phyloP scores from a whole-genome alignment of 768 basidiomycete genomes.

The Dentipellis sp. region DNA sequence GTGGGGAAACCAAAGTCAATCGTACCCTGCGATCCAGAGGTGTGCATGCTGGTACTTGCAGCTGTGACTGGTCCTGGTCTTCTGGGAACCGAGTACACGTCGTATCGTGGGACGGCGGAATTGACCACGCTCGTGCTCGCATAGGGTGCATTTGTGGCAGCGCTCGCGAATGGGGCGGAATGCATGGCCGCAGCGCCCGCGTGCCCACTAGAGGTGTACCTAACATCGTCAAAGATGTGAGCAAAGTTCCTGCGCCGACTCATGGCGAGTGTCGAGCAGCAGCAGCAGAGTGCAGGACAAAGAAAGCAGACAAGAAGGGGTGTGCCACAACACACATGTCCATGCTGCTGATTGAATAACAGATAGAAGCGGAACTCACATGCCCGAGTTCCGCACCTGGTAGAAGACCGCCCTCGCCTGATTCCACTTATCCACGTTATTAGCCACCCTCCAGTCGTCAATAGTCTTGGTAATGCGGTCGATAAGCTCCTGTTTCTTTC shows the following conservation, averaged over 20 bases:
- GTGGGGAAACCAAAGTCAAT: no score
- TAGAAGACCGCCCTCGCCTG: conserved; percentile 59
- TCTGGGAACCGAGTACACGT: no score
- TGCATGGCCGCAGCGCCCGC: neutral
- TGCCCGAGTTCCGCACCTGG: conserved; percentile 56
- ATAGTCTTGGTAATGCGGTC: conserved; percentile 58
- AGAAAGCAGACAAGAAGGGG: neutral
- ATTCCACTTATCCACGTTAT: conserved; percentile 55
- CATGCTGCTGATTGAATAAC: neutral
- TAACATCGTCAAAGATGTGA: neutral
- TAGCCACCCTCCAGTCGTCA: conserved; percentile 48
- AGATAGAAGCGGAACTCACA: conserved; percentile 39
- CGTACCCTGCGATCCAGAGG: no score
- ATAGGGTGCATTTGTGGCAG: no score
- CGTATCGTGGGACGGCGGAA: no score
- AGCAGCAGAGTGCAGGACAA: neutral
- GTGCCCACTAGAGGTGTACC: neutral
- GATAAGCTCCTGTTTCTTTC: conserved; percentile 84
- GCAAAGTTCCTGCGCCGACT: neutral
- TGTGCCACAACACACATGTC: neutral
- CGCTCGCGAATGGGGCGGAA: no score
- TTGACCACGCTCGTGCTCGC: no score
- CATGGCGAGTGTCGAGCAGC: neutral
- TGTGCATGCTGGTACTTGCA: no score
- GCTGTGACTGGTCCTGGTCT: no score